These are phyloP conservation scores for Williopsis jadinii DNA, from an alignment of 1,139 yeast genomes.

Conservation along the genomic window DNA sequence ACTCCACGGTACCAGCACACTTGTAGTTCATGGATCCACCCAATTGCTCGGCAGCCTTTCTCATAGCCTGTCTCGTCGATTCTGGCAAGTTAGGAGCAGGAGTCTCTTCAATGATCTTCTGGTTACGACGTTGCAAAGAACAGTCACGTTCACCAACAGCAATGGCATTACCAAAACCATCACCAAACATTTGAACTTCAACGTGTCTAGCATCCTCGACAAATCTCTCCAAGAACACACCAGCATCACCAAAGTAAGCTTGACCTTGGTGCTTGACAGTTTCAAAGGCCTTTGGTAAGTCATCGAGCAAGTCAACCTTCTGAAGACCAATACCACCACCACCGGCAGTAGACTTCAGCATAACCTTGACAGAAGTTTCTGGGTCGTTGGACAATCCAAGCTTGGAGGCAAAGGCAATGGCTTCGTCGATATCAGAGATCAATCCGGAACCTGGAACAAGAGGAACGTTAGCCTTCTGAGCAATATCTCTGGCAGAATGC, in stretches of 20 bases:
- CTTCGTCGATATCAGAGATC: conserved; percentile 63
- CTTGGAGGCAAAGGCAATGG: conserved; percentile 65
- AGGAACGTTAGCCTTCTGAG: conserved; percentile 83
- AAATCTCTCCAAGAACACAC: conserved; percentile 89
- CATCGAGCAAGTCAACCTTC: conserved; percentile 76
- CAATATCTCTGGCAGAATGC: conserved; percentile 94
- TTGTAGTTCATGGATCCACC: conserved; percentile 79
- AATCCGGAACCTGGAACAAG: conserved; percentile 92
- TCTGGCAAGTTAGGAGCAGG: conserved; percentile 94
- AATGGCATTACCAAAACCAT: conserved; percentile 85
- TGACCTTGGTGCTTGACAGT: conserved; percentile 92
- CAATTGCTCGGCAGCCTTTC: conserved; percentile 77
- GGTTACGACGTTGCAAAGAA: conserved; percentile 94
- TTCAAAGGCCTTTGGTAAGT: conserved; percentile 75
- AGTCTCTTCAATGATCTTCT: conserved; percentile 92
- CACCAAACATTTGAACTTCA: conserved; percentile 94
- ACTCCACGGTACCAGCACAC: conserved; percentile 97
- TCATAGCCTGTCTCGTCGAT: conserved; percentile 64
- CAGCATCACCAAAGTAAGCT: conserved; percentile 89
- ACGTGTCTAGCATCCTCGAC: conserved; percentile 94
- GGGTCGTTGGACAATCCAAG: conserved; percentile 62
- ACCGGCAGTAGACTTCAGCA: conserved; percentile 97
- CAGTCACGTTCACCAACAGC: conserved; percentile 97
- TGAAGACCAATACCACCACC: conserved; percentile 99
- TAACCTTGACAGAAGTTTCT: conserved; percentile 36